Conservation (phyloP, 2,329 filamentous ascomycete genomes). For the Fusarium armeniacum region DNA sequence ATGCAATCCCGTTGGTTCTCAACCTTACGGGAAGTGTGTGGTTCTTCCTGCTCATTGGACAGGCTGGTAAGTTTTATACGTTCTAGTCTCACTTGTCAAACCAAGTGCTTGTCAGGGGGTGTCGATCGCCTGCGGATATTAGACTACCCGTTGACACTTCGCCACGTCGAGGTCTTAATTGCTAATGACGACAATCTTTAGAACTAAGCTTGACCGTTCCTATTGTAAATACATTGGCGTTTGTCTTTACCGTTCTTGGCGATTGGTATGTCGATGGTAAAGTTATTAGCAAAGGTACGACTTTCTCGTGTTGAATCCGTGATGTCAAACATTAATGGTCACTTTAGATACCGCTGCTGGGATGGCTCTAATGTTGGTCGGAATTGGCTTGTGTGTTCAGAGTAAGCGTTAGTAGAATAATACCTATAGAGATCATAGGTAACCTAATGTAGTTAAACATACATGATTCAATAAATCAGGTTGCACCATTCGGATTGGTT, state of each 20-base stretch:
- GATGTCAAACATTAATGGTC: background rate
- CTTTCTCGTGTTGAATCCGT: background rate
- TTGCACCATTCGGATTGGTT: constrained; percentile 43
- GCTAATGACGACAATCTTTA: constrained; percentile 55
- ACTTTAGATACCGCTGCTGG: constrained; percentile 82
- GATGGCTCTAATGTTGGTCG: constrained; percentile 82
- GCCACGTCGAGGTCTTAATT: constrained; percentile 21
- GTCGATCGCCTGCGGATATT: constrained; percentile 31
- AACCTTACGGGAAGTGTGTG: constrained; percentile 95
- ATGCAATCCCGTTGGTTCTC: constrained; percentile 85
- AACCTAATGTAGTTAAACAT: constrained; percentile 7
- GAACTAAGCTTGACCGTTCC: constrained; percentile 94
- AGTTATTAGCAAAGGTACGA: constrained; percentile 81
- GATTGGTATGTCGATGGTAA: constrained; percentile 97
- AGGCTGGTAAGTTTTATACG: constrained; percentile 76
- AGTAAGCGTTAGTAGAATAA: constrained; percentile 63
- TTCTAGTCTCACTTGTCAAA: constrained; percentile 24
- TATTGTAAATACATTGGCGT: constrained; percentile 93
- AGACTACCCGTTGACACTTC: constrained; percentile 28
- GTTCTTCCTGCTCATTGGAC: constrained; percentile 95
- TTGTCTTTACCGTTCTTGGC: constrained; percentile 94
- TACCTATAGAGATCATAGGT: constrained; percentile 11
- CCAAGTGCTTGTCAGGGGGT: constrained; percentile 14
- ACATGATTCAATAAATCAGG: constrained; percentile 22
- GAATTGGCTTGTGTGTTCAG: constrained; percentile 87